phyloP scores from a whole-genome alignment of 192 early-diverging fungal genomes.

The Rhizophagus sp. region DNA sequence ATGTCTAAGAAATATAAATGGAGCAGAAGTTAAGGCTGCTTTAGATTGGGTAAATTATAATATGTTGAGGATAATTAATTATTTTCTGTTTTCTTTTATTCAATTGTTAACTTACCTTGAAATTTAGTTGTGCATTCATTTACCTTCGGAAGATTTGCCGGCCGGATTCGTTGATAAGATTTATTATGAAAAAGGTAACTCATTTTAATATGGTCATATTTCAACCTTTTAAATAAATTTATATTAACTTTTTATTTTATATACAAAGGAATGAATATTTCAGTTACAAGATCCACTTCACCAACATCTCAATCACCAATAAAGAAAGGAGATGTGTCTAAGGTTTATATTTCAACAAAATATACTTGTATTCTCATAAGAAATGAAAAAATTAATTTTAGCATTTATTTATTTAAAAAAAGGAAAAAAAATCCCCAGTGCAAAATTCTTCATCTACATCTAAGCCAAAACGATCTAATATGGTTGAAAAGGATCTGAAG shows the following conservation, averaged over 20 bases:
- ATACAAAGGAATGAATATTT: constrained; percentile 33
- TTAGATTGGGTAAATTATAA: constrained; percentile 54
- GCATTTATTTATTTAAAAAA: no score
- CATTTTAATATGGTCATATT: not conserved
- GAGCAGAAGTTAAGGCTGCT: constrained; percentile 41
- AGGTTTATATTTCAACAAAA: not conserved
- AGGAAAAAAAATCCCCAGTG: not conserved
- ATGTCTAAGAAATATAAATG: constrained; percentile 41
- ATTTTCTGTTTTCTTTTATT: constrained; percentile 3
- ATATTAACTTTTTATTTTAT: not conserved
- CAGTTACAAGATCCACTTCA: not conserved
- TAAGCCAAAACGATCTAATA: not conserved
- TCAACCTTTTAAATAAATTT: not conserved
- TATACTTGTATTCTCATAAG: not conserved
- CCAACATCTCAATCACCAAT: constrained; percentile 15
- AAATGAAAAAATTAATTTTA: not conserved
- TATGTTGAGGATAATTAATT: not conserved
- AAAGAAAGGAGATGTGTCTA: constrained; percentile 34
- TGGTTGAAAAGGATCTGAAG: constrained; percentile 24
- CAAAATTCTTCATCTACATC: no score
- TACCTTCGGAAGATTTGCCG: constrained; percentile 47
- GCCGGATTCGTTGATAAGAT: constrained; percentile 49
- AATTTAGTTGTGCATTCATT: constrained; percentile 34
- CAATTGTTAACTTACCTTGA: not conserved
- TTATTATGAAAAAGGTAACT: constrained; percentile 45